A percentile compares a stretch with the other conserved stretches of the same genome.
Conservation (phyloP, 495 filamentous ascomycete genomes). For the Penicillium atrosanguineum region DNA sequence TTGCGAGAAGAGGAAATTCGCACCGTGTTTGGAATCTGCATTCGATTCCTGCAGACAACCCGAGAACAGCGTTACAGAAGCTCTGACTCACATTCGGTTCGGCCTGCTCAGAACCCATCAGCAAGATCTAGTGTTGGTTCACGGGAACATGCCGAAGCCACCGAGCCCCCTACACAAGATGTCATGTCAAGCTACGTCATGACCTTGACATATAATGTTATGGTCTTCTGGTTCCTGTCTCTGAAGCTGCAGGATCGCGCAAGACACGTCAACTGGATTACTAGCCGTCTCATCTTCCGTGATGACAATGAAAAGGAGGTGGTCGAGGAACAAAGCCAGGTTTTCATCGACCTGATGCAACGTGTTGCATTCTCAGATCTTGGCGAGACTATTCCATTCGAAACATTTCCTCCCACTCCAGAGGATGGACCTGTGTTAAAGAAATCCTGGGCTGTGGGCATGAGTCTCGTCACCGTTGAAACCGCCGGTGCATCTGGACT, state of each 20-base stretch:
- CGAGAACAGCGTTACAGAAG: constrained; percentile 52
- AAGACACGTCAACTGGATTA: constrained; percentile 86
- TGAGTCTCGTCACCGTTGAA: constrained; percentile 84
- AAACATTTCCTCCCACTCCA: constrained; percentile 58
- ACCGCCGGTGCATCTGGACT: constrained; percentile 71
- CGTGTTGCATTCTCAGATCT: constrained; percentile 82
- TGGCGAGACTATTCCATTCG: constrained; percentile 51
- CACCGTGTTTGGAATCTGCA: constrained; percentile 90
- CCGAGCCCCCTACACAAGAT: constrained; percentile 35
- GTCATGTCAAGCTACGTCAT: constrained; percentile 77
- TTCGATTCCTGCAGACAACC: constrained; percentile 80
- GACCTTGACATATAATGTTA: constrained; percentile 88
- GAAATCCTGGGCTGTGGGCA: constrained; percentile 82
- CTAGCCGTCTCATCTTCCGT: constrained; percentile 73
- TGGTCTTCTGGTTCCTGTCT: constrained; percentile 94
- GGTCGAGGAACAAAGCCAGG: constrained; percentile 88
- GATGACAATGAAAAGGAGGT: constrained; percentile 70
- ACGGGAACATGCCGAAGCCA: constrained; percentile 37
- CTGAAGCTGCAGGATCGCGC: constrained; percentile 78
- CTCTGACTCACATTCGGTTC: constrained; percentile 30
- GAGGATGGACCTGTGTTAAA: constrained; percentile 65
- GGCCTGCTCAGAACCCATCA: constrained; percentile 25
- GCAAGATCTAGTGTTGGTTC: constrained; percentile 41
- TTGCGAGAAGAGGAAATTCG: constrained; percentile 85
- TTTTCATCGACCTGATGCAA: constrained; percentile 96